Percentiles rank a stretch among this genome's conserved stretches.
Conservation (phyloP, 2,329 filamentous ascomycete genomes). For the Ophiostoma ulmi region DNA sequence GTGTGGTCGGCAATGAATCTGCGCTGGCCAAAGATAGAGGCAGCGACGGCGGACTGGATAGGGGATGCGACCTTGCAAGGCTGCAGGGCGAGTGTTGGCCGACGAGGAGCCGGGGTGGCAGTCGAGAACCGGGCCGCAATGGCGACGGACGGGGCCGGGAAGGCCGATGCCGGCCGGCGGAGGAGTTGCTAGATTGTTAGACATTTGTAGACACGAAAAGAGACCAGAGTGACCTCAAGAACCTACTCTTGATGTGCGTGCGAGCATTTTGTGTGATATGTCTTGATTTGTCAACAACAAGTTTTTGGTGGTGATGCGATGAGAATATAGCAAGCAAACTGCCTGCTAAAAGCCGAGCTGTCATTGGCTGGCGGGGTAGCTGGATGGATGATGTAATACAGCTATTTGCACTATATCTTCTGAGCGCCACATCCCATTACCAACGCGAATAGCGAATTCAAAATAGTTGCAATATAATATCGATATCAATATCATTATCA, state of each 20-base stretch:
- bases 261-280: constrained; percentile 21
- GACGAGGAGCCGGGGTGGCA: neutral
- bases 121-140: constrained; percentile 18
- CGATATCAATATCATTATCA: neutral
- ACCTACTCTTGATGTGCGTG: constrained; percentile 25
- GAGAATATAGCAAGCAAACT: neutral
- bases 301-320: constrained; percentile 2
- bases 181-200: constrained; percentile 22
- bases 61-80: neutral
- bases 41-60: neutral
- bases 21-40: constrained; percentile 8
- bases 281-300: constrained; percentile 1
- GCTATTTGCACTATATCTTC: neutral
- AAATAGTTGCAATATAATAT: neutral
- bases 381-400: constrained; percentile 6
- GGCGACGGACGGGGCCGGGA: constrained; percentile 6
- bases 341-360: neutral
- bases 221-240: neutral
- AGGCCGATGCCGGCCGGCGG: constrained; percentile 18
- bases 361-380: constrained; percentile 2
- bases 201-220: neutral
- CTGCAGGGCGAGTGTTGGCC: neutral
- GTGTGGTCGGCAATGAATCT: constrained; percentile 65
- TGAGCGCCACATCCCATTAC: neutral
- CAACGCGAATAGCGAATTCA: neutral